Percentiles rank a stretch among this genome's conserved stretches.
Conservation (phyloP, 768 basidiomycete species). For the Lactifluus rugatus region DNA sequence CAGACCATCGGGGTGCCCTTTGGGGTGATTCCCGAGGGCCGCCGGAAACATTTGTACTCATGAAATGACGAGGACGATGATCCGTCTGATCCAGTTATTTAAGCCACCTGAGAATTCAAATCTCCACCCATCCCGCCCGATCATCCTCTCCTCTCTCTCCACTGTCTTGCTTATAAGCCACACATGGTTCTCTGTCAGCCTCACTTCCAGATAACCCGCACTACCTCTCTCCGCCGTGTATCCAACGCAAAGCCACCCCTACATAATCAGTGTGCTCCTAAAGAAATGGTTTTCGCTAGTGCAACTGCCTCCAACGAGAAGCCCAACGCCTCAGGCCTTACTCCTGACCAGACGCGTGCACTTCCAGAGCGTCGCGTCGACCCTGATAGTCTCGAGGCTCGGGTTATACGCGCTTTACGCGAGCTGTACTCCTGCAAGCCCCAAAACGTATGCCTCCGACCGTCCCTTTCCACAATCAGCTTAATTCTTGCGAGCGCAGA, state of each 20-base stretch:
- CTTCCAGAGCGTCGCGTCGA: conserved; percentile 31
- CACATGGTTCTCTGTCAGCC: conserved; percentile 17
- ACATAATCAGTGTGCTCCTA: not conserved
- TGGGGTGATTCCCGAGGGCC: not conserved
- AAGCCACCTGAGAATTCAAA: not conserved
- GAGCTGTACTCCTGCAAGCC: conserved; percentile 26
- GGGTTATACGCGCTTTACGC: conserved; percentile 33
- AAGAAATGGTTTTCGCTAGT: conserved; percentile 22
- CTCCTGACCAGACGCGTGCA: conserved; percentile 30
- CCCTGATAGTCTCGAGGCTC: conserved; percentile 21
- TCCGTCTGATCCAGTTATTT: not conserved
- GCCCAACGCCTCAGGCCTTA: conserved; percentile 33
- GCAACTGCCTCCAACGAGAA: conserved; percentile 12
- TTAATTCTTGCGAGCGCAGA: conserved; percentile 20
- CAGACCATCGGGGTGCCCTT: not conserved
- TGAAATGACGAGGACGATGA: not conserved
- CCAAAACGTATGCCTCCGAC: conserved; percentile 5
- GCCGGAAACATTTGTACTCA: conserved; percentile 1
- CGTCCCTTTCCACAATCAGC: conserved; percentile 1
- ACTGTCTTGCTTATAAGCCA: not conserved
- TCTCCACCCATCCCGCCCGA: not conserved
- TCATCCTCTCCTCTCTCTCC: not conserved
- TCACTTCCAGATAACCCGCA: conserved; percentile 12
- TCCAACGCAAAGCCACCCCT: conserved; percentile 12
- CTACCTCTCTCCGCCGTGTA: conserved; percentile 14